phyloP scores from a whole-genome alignment of 2,329 filamentous ascomycete species.

The Pseudopyrenochaeta lycopersici region DNA sequence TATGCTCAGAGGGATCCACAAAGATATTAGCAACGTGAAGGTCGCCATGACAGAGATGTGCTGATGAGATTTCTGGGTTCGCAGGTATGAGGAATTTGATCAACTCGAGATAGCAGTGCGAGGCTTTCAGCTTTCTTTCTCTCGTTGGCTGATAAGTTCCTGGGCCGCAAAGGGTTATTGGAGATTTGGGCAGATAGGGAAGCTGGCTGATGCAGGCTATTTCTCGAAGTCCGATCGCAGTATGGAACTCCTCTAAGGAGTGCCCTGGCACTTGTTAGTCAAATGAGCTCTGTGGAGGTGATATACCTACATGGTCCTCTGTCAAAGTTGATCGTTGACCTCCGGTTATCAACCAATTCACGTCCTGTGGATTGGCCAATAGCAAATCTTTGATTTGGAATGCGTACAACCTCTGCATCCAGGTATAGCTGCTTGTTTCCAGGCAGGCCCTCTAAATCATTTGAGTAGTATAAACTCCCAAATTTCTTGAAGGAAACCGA shows the following conservation, averaged over 20 bases:
- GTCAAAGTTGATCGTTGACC: constrained; percentile 40
- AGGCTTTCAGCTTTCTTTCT: constrained; percentile 42
- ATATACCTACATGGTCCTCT: constrained; percentile 50
- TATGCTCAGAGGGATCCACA: constrained; percentile 42
- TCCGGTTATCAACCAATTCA: constrained; percentile 42
- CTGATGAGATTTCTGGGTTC: constrained; percentile 31
- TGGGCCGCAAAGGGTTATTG: constrained; percentile 47
- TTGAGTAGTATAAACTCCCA: constrained; percentile 41
- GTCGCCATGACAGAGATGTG: constrained; percentile 49
- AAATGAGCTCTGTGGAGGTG: constrained; percentile 6
- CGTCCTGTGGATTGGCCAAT: constrained; percentile 50
- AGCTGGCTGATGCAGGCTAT: constrained; percentile 41
- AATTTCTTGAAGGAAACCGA: constrained; percentile 37
- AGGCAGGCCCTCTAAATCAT: constrained; percentile 32
- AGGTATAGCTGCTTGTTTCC: constrained; percentile 21
- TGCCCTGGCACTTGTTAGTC: constrained; percentile 35
- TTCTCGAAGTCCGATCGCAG: constrained; percentile 45
- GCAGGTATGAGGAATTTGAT: constrained; percentile 35
- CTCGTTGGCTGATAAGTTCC: constrained; percentile 47
- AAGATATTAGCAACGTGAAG: constrained; percentile 52
- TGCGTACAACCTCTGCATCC: constrained; percentile 22
- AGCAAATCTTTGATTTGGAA: constrained; percentile 39
- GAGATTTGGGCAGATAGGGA: constrained; percentile 40
- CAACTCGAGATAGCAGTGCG: constrained; percentile 40
- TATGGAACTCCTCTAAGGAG: constrained; percentile 40